Evolutionary conservation across 148 eudicot species (phyloP).

Genomic region (Rhododendron mucronatum): DNA sequence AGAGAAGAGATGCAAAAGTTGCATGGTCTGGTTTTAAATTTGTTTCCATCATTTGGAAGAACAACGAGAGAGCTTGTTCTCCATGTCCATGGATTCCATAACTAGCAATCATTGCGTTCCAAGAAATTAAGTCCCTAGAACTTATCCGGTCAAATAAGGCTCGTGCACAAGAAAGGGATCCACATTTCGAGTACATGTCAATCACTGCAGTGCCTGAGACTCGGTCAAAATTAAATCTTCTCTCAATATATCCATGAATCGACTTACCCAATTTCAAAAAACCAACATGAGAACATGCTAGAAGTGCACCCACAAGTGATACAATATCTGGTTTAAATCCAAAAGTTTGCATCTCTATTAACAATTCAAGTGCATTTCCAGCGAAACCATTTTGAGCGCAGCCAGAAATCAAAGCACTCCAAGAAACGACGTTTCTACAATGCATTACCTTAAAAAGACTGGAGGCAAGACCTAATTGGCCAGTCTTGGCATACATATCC

Average conservation of each 20-base stretch:
- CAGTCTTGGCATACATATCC: conserved; percentile 70
- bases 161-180: conserved; percentile 46
- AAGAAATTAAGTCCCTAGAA: conserved; percentile 44
- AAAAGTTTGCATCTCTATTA: conserved; percentile 52
- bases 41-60: conserved; percentile 44
- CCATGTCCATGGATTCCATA: conserved; percentile 74
- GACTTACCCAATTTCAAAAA: conserved; percentile 44
- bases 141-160: conserved; percentile 38
- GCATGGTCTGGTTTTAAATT: conserved; percentile 51
- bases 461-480: conserved; percentile 45
- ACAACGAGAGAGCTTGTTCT: conserved; percentile 53
- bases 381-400: conserved; percentile 64
- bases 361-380: conserved; percentile 44
- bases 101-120: conserved; percentile 66
- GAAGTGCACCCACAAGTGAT: conserved; percentile 56
- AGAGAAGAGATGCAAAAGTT: conserved; percentile 73
- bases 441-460: conserved; percentile 40
- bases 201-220: conserved; percentile 53
- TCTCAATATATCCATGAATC: conserved; percentile 50
- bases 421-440: conserved; percentile 44
- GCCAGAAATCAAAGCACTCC: conserved; percentile 70
- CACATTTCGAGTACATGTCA: conserved; percentile 80
- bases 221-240: conserved; percentile 38
- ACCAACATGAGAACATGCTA: conserved; percentile 67
- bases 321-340: conserved; percentile 51